phyloP scores from a whole-genome alignment of 179 eudicot species.

The Dionaea muscipula region DNA sequence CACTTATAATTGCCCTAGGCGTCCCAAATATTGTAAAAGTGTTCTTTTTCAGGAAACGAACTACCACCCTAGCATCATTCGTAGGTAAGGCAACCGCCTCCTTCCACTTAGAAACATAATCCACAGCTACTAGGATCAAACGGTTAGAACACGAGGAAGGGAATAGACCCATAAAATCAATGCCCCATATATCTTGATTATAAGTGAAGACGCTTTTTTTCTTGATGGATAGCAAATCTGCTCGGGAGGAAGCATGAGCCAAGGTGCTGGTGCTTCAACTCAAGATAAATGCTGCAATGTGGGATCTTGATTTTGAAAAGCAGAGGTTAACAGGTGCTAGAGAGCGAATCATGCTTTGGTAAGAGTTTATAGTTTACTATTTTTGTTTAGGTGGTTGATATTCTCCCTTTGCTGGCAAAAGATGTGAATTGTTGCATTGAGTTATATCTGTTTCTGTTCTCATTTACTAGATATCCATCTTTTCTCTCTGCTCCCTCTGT shows the following conservation, averaged over 20 bases:
- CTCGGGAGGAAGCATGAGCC: slow-evolving; percentile 99
- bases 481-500: too few species aligned
- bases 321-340: slow-evolving; percentile 70
- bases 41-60: too few species aligned
- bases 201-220: slow-evolving; percentile 32
- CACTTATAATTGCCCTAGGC: too few species aligned
- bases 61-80: too few species aligned
- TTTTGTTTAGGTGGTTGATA: not conserved
- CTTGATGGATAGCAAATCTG: slow-evolving; percentile 88
- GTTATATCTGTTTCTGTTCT: not conserved
- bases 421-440: too few species aligned
- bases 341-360: slow-evolving; percentile 95
- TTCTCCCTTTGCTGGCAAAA: not conserved
- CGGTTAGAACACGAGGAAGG: too few species aligned
- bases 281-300: slow-evolving; percentile 79
- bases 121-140: too few species aligned
- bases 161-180: too few species aligned
- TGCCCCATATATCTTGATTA: slow-evolving; percentile 13
- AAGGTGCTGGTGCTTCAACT: slow-evolving; percentile 91
- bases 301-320: slow-evolving; percentile 82
- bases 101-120: too few species aligned
- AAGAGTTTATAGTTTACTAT: slow-evolving; percentile 12
- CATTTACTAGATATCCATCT: not conserved
- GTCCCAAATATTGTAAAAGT: too few species aligned
- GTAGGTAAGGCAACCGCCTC: too few species aligned